These are phyloP conservation scores for Neltuma alba DNA, from an alignment of 306 rosid species.

Conservation along the genomic window DNA sequence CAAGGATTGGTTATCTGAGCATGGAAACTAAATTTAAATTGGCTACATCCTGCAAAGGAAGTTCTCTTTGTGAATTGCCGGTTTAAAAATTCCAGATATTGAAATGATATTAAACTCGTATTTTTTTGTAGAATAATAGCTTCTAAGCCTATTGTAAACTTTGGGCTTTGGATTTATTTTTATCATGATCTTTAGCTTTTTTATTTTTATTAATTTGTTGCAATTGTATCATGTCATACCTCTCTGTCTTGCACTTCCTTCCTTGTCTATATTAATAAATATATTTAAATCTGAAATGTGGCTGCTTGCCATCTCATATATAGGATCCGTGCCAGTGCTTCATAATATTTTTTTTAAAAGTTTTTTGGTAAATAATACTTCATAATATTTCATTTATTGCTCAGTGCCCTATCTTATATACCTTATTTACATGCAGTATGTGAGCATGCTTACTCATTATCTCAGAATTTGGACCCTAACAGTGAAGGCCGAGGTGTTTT, in stretches of 20 bases:
- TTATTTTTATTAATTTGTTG: background rate
- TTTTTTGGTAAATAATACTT: background rate
- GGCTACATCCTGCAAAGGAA: background rate
- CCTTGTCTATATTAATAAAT: background rate
- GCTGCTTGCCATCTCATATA: background rate
- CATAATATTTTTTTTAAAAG: too few species aligned
- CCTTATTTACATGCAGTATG: slow-evolving; percentile 68
- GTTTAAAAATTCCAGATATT: background rate
- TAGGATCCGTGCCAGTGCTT: background rate
- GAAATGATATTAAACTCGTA: background rate
- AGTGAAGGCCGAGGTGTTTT: slow-evolving; percentile 98
- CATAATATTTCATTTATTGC: background rate
- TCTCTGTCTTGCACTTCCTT: background rate
- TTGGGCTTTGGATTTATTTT: background rate
- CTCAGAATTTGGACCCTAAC: slow-evolving; percentile 90
- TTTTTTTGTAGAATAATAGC: background rate
- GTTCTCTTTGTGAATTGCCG: background rate
- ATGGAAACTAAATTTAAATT: background rate
- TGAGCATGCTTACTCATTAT: slow-evolving; percentile 90
- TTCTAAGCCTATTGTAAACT: background rate
- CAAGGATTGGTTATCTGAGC: slow-evolving; percentile 9
- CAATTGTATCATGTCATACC: background rate
- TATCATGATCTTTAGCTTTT: background rate
- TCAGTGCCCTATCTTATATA: background rate
- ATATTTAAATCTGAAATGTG: background rate